A percentile compares a stretch with the other conserved stretches of the same genome.
These are phyloP conservation scores for Jimgerdemannia flammicorona DNA, from an alignment of 192 early-diverging fungal species.

Conservation along the genomic window DNA sequence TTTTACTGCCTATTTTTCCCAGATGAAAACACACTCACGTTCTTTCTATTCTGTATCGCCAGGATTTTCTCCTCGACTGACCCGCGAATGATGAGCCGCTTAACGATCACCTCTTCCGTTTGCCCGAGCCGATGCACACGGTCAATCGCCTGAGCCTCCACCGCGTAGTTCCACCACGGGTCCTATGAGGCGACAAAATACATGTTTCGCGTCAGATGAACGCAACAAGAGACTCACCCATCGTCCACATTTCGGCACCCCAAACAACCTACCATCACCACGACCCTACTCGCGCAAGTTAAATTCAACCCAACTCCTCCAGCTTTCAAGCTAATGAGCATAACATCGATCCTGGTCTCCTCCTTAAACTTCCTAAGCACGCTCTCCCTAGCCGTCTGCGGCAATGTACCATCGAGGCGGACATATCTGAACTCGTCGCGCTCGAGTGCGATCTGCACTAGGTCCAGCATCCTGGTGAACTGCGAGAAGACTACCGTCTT, in stretches of 20 bases:
- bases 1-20: background rate
- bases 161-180: conserved; percentile 77
- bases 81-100: conserved; percentile 27
- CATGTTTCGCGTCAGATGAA: conserved; percentile 16
- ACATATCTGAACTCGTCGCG: conserved; percentile 55
- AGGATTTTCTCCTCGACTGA: conserved; percentile 54
- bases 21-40: conserved; percentile 12
- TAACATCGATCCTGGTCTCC: conserved; percentile 41
- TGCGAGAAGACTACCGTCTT: conserved; percentile 95
- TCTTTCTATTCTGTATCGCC: conserved; percentile 49
- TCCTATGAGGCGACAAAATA: conserved; percentile 34
- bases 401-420: conserved; percentile 80
- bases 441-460: conserved; percentile 56
- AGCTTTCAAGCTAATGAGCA: conserved; percentile 68
- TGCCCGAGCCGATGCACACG: conserved; percentile 84
- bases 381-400: conserved; percentile 48
- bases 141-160: conserved; percentile 80
- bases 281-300: conserved; percentile 64
- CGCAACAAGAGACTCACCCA: conserved; percentile 42
- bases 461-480: conserved; percentile 81
- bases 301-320: conserved; percentile 80
- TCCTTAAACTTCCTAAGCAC: conserved; percentile 57
- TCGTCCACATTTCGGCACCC: background rate
- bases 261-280: conserved; percentile 54
- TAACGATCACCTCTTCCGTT: conserved; percentile 33